These are phyloP conservation scores for Apiospora rasikravindrae DNA, from an alignment of 2,329 filamentous ascomycete genomes.

Conservation along the genomic window DNA sequence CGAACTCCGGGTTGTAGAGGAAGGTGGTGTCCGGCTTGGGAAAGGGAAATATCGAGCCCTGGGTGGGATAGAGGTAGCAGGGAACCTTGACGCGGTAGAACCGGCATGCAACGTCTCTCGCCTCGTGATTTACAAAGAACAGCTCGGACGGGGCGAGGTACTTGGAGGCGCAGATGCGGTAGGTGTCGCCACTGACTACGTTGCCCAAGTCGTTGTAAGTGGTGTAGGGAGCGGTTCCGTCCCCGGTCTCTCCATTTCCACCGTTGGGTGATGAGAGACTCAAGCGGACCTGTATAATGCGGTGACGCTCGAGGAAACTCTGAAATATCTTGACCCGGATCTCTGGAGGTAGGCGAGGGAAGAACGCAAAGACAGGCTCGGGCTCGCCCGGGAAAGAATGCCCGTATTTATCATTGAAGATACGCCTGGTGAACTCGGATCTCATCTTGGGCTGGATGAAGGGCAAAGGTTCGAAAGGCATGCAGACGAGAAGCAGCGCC, in stretches of 20 bases:
- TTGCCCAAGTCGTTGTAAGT: not conserved
- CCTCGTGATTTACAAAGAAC: conserved; percentile 4
- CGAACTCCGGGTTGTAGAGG: conserved; percentile 16
- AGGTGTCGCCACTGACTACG: conserved; percentile 14
- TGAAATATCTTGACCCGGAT: conserved; percentile 10
- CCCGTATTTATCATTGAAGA: not conserved
- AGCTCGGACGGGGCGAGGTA: not conserved
- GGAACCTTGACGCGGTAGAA: conserved; percentile 14
- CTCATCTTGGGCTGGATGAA: not conserved
- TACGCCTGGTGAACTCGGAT: not conserved
- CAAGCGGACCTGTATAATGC: conserved; percentile 15
- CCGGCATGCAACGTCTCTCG: not conserved
- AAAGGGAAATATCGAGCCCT: not conserved
- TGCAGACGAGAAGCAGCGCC: not conserved
- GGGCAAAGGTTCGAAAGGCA: not conserved
- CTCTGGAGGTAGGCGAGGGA: conserved; percentile 15
- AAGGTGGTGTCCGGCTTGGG: not conserved
- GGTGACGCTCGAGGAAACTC: conserved; percentile 12
- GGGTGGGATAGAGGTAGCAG: not conserved
- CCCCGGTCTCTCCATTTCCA: not conserved
- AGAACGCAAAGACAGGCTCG: not conserved
- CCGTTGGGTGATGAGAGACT: not conserved
- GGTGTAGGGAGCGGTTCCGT: not conserved
- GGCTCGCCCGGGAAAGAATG: not conserved
- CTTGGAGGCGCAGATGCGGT: conserved; percentile 9